Conservation (phyloP, 2,329 filamentous ascomycete genomes). For the Fusarium sublunatum region DNA sequence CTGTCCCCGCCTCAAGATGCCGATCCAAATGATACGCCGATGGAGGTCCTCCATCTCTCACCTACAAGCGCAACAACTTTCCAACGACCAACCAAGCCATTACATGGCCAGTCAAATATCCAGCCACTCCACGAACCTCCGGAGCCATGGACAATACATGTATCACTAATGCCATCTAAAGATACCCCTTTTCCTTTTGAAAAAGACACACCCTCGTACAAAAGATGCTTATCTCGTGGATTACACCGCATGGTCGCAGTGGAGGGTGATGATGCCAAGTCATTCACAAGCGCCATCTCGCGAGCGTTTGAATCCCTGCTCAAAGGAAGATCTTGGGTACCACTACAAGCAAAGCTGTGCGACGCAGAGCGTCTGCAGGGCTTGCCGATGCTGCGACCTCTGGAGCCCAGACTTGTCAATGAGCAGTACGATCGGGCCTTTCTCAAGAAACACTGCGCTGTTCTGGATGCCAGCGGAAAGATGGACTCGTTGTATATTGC, state of each 20-base stretch:
- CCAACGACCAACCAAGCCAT: slow-evolving; percentile 14
- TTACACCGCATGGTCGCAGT: slow-evolving; percentile 68
- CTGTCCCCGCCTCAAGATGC: slow-evolving; percentile 42
- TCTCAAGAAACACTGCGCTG: slow-evolving; percentile 65
- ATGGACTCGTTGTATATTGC: slow-evolving; percentile 71
- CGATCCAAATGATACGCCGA: slow-evolving; percentile 13
- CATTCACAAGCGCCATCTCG: slow-evolving; percentile 62
- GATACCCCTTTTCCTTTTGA: slow-evolving; percentile 70
- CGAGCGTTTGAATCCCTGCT: slow-evolving; percentile 63
- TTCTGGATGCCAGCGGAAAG: slow-evolving; percentile 64
- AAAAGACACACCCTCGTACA: slow-evolving; percentile 70
- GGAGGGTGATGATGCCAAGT: slow-evolving; percentile 59
- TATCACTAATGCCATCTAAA: slow-evolving; percentile 67
- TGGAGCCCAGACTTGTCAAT: slow-evolving; percentile 58
- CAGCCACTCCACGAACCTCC: slow-evolving; percentile 33
- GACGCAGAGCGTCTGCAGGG: slow-evolving; percentile 65
- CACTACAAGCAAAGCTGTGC: slow-evolving; percentile 68
- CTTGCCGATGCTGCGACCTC: slow-evolving; percentile 68
- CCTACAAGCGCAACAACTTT: slow-evolving; percentile 17
- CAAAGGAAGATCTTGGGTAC: slow-evolving; percentile 64
- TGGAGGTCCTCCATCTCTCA: slow-evolving; percentile 32
- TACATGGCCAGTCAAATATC: slow-evolving; percentile 4
- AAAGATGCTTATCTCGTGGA: slow-evolving; percentile 69
- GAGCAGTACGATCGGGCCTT: slow-evolving; percentile 62
- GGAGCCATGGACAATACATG: slow-evolving; percentile 67